Evolutionary conservation across 352 stramenopile species (phyloP).

Genomic region (Phytophthora niederhauseri): DNA sequence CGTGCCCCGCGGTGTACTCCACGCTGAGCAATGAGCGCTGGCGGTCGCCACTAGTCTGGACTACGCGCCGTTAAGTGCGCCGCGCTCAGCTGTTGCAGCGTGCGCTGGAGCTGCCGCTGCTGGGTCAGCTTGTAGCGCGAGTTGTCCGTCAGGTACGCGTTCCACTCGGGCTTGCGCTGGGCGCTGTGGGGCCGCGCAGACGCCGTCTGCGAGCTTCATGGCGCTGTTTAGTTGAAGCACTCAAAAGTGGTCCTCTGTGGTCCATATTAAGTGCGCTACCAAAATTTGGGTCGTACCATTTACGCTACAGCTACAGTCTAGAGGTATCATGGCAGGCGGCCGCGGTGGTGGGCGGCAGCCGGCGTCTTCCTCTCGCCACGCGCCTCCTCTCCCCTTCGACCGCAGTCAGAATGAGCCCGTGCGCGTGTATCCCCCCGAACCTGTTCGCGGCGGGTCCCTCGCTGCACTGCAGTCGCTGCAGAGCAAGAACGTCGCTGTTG

Average conservation of each 20-base stretch:
- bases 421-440: slow-evolving; percentile 59
- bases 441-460: slow-evolving; percentile 18
- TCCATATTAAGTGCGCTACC: not conserved
- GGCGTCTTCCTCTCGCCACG: slow-evolving; percentile 17
- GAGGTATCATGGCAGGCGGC: slow-evolving; percentile 17
- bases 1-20: slow-evolving; percentile 17
- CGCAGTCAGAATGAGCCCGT: slow-evolving; percentile 50
- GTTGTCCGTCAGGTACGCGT: slow-evolving; percentile 58
- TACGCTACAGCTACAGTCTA: not conserved
- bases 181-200: too few relatives aligned
- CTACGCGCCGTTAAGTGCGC: slow-evolving; percentile 43
- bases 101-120: slow-evolving; percentile 46
- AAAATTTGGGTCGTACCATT: not conserved
- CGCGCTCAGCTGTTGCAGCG: slow-evolving; percentile 49
- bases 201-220: too few relatives aligned
- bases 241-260: slow-evolving; percentile 1
- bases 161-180: slow-evolving; percentile 41
- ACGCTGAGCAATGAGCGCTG: slow-evolving; percentile 16
- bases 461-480: slow-evolving; percentile 51
- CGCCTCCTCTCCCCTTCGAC: slow-evolving; percentile 37
- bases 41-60: too few relatives aligned
- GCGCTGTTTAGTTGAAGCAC: not conserved
- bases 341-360: slow-evolving; percentile 15
- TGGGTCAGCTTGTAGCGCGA: slow-evolving; percentile 53
- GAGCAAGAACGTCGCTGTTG: slow-evolving; percentile 44